phyloP scores from a whole-genome alignment of 2,329 filamentous ascomycete species.

The Talaromyces albobiverticillius region DNA sequence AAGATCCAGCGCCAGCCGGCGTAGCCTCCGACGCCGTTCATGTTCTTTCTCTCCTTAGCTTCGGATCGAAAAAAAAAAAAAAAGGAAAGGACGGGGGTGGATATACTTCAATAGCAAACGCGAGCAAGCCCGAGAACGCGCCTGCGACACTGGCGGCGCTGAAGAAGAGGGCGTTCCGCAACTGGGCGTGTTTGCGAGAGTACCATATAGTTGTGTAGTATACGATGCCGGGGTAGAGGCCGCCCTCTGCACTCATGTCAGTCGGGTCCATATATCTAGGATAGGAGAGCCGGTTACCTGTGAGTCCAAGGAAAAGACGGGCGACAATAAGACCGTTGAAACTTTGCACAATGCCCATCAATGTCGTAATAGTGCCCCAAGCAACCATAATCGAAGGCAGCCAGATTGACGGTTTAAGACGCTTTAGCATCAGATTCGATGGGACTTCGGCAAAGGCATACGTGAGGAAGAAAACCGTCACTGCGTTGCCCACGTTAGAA shows the following conservation, averaged over 20 bases:
- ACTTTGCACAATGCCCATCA: slow-evolving; percentile 50
- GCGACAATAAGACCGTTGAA: slow-evolving; percentile 46
- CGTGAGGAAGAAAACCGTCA: slow-evolving; percentile 25
- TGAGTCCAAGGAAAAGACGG: slow-evolving; percentile 46
- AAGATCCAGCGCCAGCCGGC: slow-evolving; percentile 46
- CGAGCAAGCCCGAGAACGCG: slow-evolving; percentile 52
- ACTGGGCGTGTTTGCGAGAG: slow-evolving; percentile 41
- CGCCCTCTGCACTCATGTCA: slow-evolving; percentile 30
- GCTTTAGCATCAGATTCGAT: slow-evolving; percentile 27
- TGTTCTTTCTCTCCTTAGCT: slow-evolving; percentile 16
- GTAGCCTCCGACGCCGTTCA: slow-evolving; percentile 38
- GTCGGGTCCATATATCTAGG: neutral
- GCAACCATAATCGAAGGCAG: slow-evolving; percentile 32
- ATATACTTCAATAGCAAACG: slow-evolving; percentile 47
- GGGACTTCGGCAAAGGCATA: slow-evolving; percentile 23
- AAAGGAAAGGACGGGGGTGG: slow-evolving; percentile 1
- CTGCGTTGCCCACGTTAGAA: slow-evolving; percentile 5
- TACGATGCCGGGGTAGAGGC: slow-evolving; percentile 42
- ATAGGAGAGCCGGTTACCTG: slow-evolving; percentile 19
- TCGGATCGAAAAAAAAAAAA: neutral
- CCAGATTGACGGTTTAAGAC: slow-evolving; percentile 30
- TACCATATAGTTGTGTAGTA: slow-evolving; percentile 50
- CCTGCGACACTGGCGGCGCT: slow-evolving; percentile 49
- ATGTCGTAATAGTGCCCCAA: slow-evolving; percentile 51
- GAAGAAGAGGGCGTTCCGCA: slow-evolving; percentile 47